These are phyloP conservation scores for Russula virescens DNA, from an alignment of 768 basidiomycete genomes.

Conservation along the genomic window DNA sequence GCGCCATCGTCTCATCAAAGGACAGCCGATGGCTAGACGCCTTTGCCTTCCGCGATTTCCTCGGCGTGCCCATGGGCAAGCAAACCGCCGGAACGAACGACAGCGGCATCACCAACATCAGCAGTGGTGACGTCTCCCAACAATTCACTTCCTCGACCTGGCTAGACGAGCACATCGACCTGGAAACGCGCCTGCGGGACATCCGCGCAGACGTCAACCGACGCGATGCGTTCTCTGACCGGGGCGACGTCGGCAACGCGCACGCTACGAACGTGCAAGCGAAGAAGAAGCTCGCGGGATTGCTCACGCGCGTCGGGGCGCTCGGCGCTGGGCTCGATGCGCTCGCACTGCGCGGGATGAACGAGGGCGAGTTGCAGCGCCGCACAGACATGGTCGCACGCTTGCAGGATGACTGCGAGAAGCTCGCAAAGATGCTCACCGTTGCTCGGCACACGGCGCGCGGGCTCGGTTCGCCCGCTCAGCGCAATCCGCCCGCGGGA, in stretches of 20 bases:
- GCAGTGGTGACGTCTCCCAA: constrained; percentile 29
- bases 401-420: constrained; percentile 87
- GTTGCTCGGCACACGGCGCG: constrained; percentile 55
- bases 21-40: constrained; percentile 79
- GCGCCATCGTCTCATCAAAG: constrained; percentile 76
- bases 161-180: constrained; percentile 82
- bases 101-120: constrained; percentile 18
- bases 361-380: constrained; percentile 87
- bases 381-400: constrained; percentile 85
- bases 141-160: constrained; percentile 76
- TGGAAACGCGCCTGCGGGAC: constrained; percentile 71
- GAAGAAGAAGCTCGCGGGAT: constrained; percentile 75
- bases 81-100: constrained; percentile 24
- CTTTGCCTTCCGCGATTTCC: constrained; percentile 78
- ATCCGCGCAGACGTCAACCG: constrained; percentile 83
- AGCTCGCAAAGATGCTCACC: constrained; percentile 79
- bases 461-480: constrained; percentile 31
- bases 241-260: constrained; percentile 65
- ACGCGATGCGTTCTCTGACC: constrained; percentile 76
- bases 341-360: constrained; percentile 66
- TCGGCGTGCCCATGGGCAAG: constrained; percentile 69
- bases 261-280: constrained; percentile 79
- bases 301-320: constrained; percentile 65
- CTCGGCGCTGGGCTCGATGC: constrained; percentile 65
- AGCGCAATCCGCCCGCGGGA: constrained; percentile 42